Base-by-base conservation (phyloP, 1,139 yeast species). In the Wickerhamomyces sp. region DNA sequence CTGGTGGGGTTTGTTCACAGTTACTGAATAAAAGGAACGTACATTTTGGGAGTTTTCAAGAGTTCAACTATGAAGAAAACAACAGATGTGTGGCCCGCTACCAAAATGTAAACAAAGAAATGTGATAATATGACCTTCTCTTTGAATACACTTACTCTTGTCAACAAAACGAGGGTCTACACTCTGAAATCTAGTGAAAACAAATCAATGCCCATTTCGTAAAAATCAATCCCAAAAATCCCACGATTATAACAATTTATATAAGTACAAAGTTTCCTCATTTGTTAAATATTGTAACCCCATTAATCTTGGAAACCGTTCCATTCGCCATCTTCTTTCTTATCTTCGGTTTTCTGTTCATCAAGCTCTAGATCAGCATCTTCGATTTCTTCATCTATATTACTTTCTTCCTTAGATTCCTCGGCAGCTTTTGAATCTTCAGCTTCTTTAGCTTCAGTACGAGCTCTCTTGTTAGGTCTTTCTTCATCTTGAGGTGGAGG, bases 401-500 rank as follows among this genome's bases (percentile, higher is more conserved):
- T 42, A 18, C 44, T 45, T 10, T 42, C 44, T 6, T 32, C 45
- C 34, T 29, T 42, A 3, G 36, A 45, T 11, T 48, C 49, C 15
- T 40, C 48, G 30, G 44, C 46, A 7, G 40, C 51, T 26, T 38
- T 36, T 27, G 33, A 34, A 15, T 45, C 54, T 18, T 51, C 48
- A 10, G 37, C 43, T n/a, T 47, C 52, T 18, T 44, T 43, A 7
- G 39, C 34, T 9, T 64, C 66, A 14, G 54, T 59, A 30, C 51
- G 56, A 32, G 60, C 67, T 44, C 66, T 67, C 62, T 63, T 73
- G 67, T 77, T 76, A 62, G 59, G 58, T 56, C 62, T 56, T 35
- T 79, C 84, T 43, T 75, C 80, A 57, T 79, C 87, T 60, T 80
- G 76, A 36, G 98, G 98, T 40, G 99, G 98, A 34, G 94, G 81